Conservation (phyloP, 2,329 filamentous ascomycete genomes). For the Aspergillus fischeri region DNA sequence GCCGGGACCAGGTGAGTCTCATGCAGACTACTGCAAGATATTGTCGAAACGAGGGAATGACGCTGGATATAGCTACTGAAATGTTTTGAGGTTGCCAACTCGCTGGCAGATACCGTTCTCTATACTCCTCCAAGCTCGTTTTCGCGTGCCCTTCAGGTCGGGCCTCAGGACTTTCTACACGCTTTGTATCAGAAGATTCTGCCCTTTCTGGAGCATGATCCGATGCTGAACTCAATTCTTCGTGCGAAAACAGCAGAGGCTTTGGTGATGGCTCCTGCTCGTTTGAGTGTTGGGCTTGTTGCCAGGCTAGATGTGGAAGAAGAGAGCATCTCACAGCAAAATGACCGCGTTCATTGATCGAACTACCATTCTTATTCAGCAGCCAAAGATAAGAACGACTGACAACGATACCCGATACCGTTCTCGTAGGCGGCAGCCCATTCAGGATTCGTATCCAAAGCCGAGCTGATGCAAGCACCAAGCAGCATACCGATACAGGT, state of each 20-base stretch:
- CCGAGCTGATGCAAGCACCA: slow-evolving; percentile 42
- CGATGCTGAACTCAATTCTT: slow-evolving; percentile 23
- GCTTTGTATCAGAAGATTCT: slow-evolving; percentile 27
- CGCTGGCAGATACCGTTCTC: slow-evolving; percentile 26
- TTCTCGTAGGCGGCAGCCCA: slow-evolving; percentile 30
- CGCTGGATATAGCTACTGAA: slow-evolving; percentile 21
- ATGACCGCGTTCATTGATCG: neutral
- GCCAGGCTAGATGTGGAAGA: neutral
- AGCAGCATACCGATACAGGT: slow-evolving; percentile 49
- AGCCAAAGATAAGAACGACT: neutral
- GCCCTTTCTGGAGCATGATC: slow-evolving; percentile 26
- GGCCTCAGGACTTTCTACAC: slow-evolving; percentile 27
- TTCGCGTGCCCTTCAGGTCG: slow-evolving; percentile 13
- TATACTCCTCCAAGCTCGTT: slow-evolving; percentile 7
- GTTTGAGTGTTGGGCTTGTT: slow-evolving; percentile 1
- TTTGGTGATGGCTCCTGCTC: slow-evolving; percentile 22
- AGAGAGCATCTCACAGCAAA: neutral
- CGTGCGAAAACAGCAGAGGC: slow-evolving; percentile 26
- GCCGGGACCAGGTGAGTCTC: slow-evolving; percentile 26
- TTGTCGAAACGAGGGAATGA: neutral
- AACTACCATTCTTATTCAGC: neutral
- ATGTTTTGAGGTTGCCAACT: slow-evolving; percentile 31
- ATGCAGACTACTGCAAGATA: neutral
- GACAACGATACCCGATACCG: too few species aligned
- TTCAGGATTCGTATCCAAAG: slow-evolving; percentile 39